Conservation (phyloP, 2,329 filamentous ascomycete genomes). For the Rhynchosporium secalis region DNA sequence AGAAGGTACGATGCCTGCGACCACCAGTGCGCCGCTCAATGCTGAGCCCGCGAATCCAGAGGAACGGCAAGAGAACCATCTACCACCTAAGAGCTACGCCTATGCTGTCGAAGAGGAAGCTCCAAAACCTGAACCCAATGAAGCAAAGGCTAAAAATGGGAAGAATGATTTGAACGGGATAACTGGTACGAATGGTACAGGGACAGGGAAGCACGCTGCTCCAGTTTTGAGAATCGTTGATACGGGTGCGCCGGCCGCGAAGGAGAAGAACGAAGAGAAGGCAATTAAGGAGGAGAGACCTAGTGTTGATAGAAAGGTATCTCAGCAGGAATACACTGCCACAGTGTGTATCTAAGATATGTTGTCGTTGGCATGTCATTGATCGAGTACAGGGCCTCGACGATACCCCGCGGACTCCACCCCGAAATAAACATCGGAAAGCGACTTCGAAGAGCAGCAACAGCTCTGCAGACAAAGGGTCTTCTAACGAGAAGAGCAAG, state of each 20-base stretch:
- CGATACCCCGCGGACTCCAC: conserved; percentile 33
- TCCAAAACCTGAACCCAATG: conserved; percentile 16
- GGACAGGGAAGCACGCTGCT: conserved; percentile 23
- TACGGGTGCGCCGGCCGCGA: conserved; percentile 23
- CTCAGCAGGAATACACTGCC: conserved; percentile 34
- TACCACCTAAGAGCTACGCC: conserved; percentile 44
- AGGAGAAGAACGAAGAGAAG: conserved; percentile 18
- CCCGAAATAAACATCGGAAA: conserved; percentile 34
- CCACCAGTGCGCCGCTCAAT: conserved; percentile 25
- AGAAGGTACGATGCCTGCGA: conserved; percentile 25
- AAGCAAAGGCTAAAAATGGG: conserved; percentile 14
- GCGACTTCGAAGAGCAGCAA: conserved; percentile 31
- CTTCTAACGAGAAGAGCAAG: conserved; percentile 18
- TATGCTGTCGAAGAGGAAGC: conserved; percentile 38
- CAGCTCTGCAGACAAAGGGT: conserved; percentile 22
- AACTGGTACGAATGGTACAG: conserved; percentile 15
- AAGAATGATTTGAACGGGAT: conserved; percentile 17
- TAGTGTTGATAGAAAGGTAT: conserved; percentile 30
- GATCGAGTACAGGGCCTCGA: conserved; percentile 33
- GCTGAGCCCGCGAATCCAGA: conserved; percentile 39
- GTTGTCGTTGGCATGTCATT: conserved; percentile 1
- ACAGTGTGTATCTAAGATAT: conserved; percentile 26
- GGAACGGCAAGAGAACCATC: conserved; percentile 38
- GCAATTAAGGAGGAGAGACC: conserved; percentile 25
- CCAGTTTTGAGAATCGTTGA: conserved; percentile 37